phyloP scores from a whole-genome alignment of 2,329 filamentous ascomycete genomes.

The Orbilia brochopaga region DNA sequence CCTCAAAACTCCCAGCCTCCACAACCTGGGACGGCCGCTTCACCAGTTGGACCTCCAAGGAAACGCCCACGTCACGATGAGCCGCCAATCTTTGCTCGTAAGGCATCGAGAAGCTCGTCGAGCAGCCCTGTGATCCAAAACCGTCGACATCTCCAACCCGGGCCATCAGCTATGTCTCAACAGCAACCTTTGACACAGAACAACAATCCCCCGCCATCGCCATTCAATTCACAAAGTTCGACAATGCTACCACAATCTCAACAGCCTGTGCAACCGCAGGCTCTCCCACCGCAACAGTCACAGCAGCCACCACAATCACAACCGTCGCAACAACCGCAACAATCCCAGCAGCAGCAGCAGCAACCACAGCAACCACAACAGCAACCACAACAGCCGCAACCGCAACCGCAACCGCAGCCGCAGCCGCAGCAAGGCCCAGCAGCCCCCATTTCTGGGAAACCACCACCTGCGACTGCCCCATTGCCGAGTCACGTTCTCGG shows the following conservation, averaged over 20 bases:
- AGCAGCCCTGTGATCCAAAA: slow-evolving; percentile 59
- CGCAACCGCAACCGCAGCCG: slow-evolving; percentile 52
- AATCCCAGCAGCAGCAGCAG: slow-evolving; percentile 26
- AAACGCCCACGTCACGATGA: slow-evolving; percentile 64
- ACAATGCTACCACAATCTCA: slow-evolving; percentile 40
- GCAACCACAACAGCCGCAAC: slow-evolving; percentile 51
- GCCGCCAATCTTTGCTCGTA: slow-evolving; percentile 63
- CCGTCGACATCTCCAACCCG: slow-evolving; percentile 54
- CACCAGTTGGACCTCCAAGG: slow-evolving; percentile 57
- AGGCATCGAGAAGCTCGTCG: slow-evolving; percentile 59
- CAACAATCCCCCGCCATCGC: slow-evolving; percentile 22
- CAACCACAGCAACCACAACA: slow-evolving; percentile 56
- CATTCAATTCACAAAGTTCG: slow-evolving; percentile 44
- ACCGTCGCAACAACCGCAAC: slow-evolving; percentile 21
- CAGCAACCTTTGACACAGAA: slow-evolving; percentile 55
- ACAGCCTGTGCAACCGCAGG: slow-evolving; percentile 52
- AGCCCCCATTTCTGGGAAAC: slow-evolving; percentile 55
- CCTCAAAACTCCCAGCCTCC: slow-evolving; percentile 47
- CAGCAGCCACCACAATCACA: slow-evolving; percentile 11
- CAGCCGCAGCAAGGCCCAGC: slow-evolving; percentile 40
- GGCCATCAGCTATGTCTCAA: slow-evolving; percentile 53
- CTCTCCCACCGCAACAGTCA: slow-evolving; percentile 33
- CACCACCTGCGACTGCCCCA: slow-evolving; percentile 51
- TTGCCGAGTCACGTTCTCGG: slow-evolving; percentile 57
- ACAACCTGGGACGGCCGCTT: slow-evolving; percentile 46